Evolutionary conservation across 2,329 filamentous ascomycete species (phyloP), one percentile per base, ranked within the genome.

Genomic region (Exophiala aquamarina): DNA sequence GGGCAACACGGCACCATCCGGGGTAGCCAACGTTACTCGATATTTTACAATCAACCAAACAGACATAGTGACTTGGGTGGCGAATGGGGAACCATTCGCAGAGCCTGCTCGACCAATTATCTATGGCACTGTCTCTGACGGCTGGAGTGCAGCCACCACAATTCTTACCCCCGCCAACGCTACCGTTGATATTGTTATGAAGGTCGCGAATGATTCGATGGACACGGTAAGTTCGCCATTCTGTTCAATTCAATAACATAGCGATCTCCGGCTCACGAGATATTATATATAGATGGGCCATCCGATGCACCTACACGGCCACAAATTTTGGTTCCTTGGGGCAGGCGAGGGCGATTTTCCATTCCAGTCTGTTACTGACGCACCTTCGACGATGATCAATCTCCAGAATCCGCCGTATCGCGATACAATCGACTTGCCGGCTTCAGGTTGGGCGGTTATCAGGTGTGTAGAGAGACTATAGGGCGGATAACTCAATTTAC

Each of bases 371-470:
- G 46, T 44, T 18, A 44, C 40, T 11, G 46, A 44, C 17, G 46
- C 46, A 34, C 46, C 46, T 44, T 49, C 52, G 20, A 23, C 46
- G 8, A 49, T 49, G 41, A 39, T 49, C 17, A 49, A 49, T 33
- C 34, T 49, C 5, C 29, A 39, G 8, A 70, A 70, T 40, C 69
- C 69, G 2, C 56, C 65, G 1, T 59, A 68, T 14, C 57, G 69
- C 14, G 69, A 72, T 49, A 63, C 64, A 3, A 66, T 66, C 2
- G 63, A 70, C 60, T 56, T 72, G 34, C 62, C 63, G 2, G 54
- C 57, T 2, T 58, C 52, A 37, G 69, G 69, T 1, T 69, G 65
- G 60, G 40, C 71, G 21, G 63, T 66, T 11, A 46, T 72, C 20
- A 68, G 67, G n/a, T 71, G 69, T 51, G 53, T 19, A 8, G 14